These are phyloP conservation scores for Thalia dealbata DNA, from an alignment of 176 grass and related monocot genomes.

Conservation along the genomic window DNA sequence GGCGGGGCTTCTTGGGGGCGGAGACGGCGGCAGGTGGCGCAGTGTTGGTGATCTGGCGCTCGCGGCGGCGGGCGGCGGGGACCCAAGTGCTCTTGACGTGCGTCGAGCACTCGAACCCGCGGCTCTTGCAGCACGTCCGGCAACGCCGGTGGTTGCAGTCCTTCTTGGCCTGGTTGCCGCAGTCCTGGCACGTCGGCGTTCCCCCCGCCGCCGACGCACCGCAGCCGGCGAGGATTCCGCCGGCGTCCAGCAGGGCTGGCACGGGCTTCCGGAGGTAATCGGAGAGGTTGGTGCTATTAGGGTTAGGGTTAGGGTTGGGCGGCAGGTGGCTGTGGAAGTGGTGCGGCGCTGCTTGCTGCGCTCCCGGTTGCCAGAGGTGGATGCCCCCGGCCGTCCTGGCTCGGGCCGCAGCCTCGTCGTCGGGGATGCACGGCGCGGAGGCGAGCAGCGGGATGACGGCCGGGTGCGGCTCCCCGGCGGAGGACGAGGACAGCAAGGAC, in stretches of 20 bases:
- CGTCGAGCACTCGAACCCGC: constrained; percentile 62
- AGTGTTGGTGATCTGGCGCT: constrained; percentile 42
- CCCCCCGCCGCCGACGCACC: constrained; percentile 20
- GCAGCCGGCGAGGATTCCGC: constrained; percentile 16
- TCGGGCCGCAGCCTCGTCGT: background rate
- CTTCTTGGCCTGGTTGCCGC: constrained; percentile 90
- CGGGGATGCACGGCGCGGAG: constrained; percentile 41
- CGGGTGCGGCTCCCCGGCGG: constrained; percentile 21
- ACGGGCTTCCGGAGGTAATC: constrained; percentile 39
- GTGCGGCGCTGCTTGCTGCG: constrained; percentile 17
- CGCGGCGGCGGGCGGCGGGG: constrained; percentile 51
- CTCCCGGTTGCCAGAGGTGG: constrained; percentile 53
- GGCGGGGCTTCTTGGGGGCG: constrained; percentile 51
- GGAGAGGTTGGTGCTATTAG: constrained; percentile 27
- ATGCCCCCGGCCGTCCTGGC: constrained; percentile 29
- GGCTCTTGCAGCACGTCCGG: constrained; percentile 84
- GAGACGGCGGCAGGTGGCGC: background rate
- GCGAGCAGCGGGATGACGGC: constrained; percentile 59
- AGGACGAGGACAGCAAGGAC: constrained; percentile 2
- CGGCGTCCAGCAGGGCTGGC: constrained; percentile 29
- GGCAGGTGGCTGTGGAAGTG: background rate
- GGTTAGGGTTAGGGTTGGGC: constrained; percentile 26
- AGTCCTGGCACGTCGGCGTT: constrained; percentile 58
- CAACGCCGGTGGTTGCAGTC: constrained; percentile 61
- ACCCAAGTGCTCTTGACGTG: constrained; percentile 94